These are phyloP conservation scores for Rutidosis leptorrhynchoides DNA, from an alignment of 129 eudicot species.

Conservation along the genomic window DNA sequence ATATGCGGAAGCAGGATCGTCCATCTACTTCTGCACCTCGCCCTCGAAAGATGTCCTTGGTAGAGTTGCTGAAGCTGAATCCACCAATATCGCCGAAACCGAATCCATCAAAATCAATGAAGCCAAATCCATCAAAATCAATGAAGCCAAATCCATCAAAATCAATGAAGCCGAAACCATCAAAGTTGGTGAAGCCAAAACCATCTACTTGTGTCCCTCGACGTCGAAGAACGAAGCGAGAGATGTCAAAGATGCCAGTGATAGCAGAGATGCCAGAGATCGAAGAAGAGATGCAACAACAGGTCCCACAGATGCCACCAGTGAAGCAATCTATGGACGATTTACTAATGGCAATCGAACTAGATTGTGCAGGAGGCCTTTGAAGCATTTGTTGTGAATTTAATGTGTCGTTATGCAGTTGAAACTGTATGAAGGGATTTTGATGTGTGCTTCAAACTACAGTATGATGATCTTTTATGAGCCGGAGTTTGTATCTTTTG, in stretches of 20 bases:
- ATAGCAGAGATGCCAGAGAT: neutral
- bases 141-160: too few species aligned
- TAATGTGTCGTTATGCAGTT: neutral
- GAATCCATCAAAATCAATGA: too few species aligned
- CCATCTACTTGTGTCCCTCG: neutral
- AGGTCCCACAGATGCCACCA: neutral
- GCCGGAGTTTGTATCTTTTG: slow-evolving; percentile 6
- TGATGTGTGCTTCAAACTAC: neutral
- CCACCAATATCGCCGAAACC: too few species aligned
- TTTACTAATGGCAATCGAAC: neutral
- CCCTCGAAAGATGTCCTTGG: neutral
- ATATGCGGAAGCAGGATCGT: neutral
- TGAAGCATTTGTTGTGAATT: neutral
- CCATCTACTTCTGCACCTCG: neutral
- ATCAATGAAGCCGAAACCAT: too few species aligned
- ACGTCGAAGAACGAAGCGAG: neutral
- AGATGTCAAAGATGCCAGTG: neutral
- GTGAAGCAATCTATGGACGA: neutral
- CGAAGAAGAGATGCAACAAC: too few species aligned
- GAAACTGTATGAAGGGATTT: neutral
- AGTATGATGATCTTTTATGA: neutral
- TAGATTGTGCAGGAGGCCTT: neutral
- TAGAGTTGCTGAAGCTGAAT: too few species aligned
- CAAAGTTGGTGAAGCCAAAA: neutral
- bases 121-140: too few species aligned